These are phyloP conservation scores for Candida tetrigidarum DNA, from an alignment of 1,139 yeast genomes.

Conservation along the genomic window DNA sequence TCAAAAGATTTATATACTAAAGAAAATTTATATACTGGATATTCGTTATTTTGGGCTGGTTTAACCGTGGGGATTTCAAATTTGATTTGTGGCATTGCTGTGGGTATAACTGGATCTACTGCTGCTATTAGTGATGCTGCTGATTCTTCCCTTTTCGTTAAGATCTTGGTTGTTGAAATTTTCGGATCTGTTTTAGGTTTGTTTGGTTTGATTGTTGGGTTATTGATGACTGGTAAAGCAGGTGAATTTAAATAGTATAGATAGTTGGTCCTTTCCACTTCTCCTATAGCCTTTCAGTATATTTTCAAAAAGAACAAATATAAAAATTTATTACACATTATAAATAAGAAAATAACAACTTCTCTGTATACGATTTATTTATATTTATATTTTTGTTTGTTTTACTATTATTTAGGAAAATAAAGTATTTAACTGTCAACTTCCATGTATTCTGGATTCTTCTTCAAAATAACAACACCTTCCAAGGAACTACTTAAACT, in stretches of 20 bases:
- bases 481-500: constrained; percentile 83
- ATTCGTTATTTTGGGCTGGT: constrained; percentile 98
- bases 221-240: constrained; percentile 96
- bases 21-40: constrained; percentile 91
- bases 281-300: too few species aligned
- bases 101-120: constrained; percentile 96
- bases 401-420: neutral
- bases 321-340: too few species aligned
- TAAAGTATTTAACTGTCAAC: constrained; percentile 42
- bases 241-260: constrained; percentile 64
- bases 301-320: neutral
- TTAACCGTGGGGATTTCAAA: constrained; percentile 93
- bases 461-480: constrained; percentile 90
- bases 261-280: too few species aligned
- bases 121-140: constrained; percentile 99
- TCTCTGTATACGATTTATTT: too few species aligned
- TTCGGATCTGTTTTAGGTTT: constrained; percentile 96
- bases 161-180: constrained; percentile 95
- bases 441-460: constrained; percentile 88
- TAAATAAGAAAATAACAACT: too few species aligned
- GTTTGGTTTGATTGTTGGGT: constrained; percentile 93
- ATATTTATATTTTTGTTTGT: too few species aligned
- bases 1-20: constrained; percentile 66
- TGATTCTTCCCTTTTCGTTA: constrained; percentile 91
- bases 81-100: constrained; percentile 95